phyloP scores from a whole-genome alignment of 306 rosid genomes.

The Malus domestica region DNA sequence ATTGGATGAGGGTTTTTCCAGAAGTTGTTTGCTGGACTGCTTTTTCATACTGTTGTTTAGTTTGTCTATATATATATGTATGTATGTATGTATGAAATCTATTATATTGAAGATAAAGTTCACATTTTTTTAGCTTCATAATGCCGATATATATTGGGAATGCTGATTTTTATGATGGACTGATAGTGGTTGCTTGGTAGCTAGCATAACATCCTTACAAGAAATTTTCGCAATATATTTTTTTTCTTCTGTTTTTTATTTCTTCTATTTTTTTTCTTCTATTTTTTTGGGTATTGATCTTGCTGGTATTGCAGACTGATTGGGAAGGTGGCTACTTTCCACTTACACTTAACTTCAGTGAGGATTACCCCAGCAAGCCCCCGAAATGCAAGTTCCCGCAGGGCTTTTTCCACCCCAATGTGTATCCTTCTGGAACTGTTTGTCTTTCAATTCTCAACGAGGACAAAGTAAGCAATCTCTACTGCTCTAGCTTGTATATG shows the following conservation, averaged over 20 bases:
- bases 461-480: constrained; percentile 50
- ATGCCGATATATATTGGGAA: neutral
- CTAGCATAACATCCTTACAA: neutral
- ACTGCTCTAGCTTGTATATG: neutral
- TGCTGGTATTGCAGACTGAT: constrained; percentile 58
- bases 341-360: constrained; percentile 71
- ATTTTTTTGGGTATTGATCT: neutral
- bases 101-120: too few relatives aligned
- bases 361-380: constrained; percentile 91
- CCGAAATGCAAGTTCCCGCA: constrained; percentile 83
- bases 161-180: neutral
- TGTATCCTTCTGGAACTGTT: constrained; percentile 94
- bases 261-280: neutral
- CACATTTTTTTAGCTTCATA: neutral
- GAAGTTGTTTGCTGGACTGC: neutral
- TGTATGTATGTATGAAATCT: too few relatives aligned
- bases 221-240: neutral
- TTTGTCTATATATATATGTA: too few relatives aligned
- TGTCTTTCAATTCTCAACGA: constrained; percentile 86
- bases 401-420: constrained; percentile 88
- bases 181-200: neutral
- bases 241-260: neutral
- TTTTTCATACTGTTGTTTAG: neutral
- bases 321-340: constrained; percentile 91
- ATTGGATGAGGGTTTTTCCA: neutral